These are phyloP conservation scores for Aspergillus ochraceus DNA, from an alignment of 2,329 filamentous ascomycete species.

Conservation along the genomic window DNA sequence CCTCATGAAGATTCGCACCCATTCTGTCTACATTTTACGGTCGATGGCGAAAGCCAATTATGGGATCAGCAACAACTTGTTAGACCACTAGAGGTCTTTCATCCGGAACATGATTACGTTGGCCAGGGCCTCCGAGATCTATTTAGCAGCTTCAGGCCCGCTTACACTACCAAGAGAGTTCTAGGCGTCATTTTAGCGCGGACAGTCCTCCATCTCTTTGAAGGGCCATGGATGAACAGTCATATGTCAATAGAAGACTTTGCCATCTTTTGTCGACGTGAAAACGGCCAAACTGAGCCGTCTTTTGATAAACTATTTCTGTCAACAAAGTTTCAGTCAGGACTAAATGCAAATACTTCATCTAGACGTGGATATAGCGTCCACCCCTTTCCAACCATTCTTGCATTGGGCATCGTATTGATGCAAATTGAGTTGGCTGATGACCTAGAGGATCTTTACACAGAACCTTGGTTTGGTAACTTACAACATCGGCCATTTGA, in stretches of 20 bases:
- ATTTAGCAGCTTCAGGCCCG: constrained; percentile 11
- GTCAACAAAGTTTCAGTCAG: not conserved
- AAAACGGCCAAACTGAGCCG: constrained; percentile 11
- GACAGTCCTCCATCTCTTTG: constrained; percentile 13
- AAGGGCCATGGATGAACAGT: constrained; percentile 12
- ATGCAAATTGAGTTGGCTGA: constrained; percentile 16
- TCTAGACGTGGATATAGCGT: constrained; percentile 7
- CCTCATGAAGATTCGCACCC: constrained; percentile 8
- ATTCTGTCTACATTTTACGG: constrained; percentile 7
- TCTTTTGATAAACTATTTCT: constrained; percentile 17
- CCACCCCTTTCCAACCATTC: constrained; percentile 16
- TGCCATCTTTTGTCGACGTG: constrained; percentile 10
- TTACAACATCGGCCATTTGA: constrained; percentile 4
- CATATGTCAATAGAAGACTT: constrained; percentile 12
- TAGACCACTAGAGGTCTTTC: constrained; percentile 8
- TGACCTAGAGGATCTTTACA: constrained; percentile 10
- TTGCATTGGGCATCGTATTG: constrained; percentile 16
- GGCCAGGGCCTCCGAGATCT: constrained; percentile 1
- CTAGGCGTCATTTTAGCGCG: constrained; percentile 15
- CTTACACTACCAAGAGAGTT: constrained; percentile 15
- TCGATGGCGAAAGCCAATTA: constrained; percentile 4
- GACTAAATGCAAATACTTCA: not conserved
- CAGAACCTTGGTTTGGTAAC: not conserved
- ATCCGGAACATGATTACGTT: constrained; percentile 5
- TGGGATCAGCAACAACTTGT: constrained; percentile 5